A percentile compares a stretch with the other conserved stretches of the same genome.
These are phyloP conservation scores for Puccinia coronata DNA, from an alignment of 1,284 basidiomycete species.

Conservation along the genomic window DNA sequence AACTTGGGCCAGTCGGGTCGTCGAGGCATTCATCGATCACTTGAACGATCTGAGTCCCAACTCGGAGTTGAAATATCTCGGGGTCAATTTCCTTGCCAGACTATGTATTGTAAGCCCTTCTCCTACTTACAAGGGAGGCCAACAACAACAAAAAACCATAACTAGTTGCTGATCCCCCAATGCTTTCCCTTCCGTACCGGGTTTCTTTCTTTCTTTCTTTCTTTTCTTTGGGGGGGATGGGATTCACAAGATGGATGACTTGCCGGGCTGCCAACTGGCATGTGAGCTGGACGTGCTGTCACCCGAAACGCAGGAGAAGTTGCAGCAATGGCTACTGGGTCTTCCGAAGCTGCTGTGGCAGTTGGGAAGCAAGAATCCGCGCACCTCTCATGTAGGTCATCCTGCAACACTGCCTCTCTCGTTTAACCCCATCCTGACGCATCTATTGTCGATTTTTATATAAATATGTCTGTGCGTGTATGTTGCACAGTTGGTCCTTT, in stretches of 20 bases:
- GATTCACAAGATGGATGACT: conserved; percentile 40
- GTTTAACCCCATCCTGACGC: not conserved
- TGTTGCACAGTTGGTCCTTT: conserved; percentile 17
- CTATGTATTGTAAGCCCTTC: conserved; percentile 32
- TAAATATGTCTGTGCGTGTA: not conserved
- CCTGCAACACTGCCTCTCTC: not conserved
- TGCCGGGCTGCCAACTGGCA: conserved; percentile 38
- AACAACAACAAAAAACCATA: too few species aligned
- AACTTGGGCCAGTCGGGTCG: conserved; percentile 29
- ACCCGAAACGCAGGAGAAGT: conserved; percentile 21
- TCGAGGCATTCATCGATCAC: conserved; percentile 45
- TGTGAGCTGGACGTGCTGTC: conserved; percentile 24
- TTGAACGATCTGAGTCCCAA: conserved; percentile 15
- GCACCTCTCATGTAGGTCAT: conserved; percentile 24
- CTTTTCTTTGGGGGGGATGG: too few species aligned
- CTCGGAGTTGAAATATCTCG: conserved; percentile 44
- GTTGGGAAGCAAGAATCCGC: conserved; percentile 29
- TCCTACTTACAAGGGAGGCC: not conserved
- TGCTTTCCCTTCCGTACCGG: too few species aligned
- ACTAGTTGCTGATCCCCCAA: too few species aligned
- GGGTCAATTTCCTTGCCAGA: conserved; percentile 34
- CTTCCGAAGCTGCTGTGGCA: conserved; percentile 45
- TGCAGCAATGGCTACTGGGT: conserved; percentile 39
- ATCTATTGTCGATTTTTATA: too few species aligned
- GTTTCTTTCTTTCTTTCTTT: too few species aligned